Conservation (phyloP, 2,329 filamentous ascomycete genomes). For the Clarireedia paspali region DNA sequence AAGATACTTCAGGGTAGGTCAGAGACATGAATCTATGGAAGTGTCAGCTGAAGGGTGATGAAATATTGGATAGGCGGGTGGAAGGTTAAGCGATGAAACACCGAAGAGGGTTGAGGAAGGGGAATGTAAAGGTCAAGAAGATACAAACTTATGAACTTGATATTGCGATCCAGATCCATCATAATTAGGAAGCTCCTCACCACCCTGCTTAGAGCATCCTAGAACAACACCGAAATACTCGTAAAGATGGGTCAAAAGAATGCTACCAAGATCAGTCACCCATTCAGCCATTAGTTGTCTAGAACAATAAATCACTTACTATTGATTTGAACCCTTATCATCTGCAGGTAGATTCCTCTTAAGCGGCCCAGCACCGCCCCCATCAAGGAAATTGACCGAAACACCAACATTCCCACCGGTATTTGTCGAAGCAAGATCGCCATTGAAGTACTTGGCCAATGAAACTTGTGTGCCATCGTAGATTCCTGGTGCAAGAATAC, state of each 20-base stretch:
- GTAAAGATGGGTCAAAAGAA: slow-evolving; percentile 54
- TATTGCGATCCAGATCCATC: slow-evolving; percentile 39
- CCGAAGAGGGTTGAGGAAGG: background rate
- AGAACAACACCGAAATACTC: slow-evolving; percentile 52
- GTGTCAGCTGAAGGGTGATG: background rate
- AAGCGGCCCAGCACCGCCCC: slow-evolving; percentile 47
- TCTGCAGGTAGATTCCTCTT: slow-evolving; percentile 48
- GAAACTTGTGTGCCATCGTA: slow-evolving; percentile 46
- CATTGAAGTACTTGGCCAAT: slow-evolving; percentile 53
- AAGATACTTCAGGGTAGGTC: slow-evolving; percentile 41
- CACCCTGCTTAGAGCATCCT: slow-evolving; percentile 45
- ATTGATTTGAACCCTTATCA: slow-evolving; percentile 44
- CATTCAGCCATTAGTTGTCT: background rate
- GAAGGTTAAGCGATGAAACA: too few relatives aligned
- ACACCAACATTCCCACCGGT: slow-evolving; percentile 36
- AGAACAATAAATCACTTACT: slow-evolving; percentile 31
- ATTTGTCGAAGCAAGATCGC: slow-evolving; percentile 46
- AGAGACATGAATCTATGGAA: slow-evolving; percentile 45
- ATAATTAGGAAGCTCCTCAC: slow-evolving; percentile 43
- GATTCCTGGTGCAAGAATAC: slow-evolving; percentile 45
- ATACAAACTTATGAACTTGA: slow-evolving; percentile 40
- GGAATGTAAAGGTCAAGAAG: background rate
- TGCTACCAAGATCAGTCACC: slow-evolving; percentile 22
- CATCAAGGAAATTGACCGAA: slow-evolving; percentile 54
- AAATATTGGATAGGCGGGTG: too few relatives aligned